These are phyloP conservation scores for Cupressus sempervirens DNA, from an alignment of 75 land plant genomes.

Conservation along the genomic window DNA sequence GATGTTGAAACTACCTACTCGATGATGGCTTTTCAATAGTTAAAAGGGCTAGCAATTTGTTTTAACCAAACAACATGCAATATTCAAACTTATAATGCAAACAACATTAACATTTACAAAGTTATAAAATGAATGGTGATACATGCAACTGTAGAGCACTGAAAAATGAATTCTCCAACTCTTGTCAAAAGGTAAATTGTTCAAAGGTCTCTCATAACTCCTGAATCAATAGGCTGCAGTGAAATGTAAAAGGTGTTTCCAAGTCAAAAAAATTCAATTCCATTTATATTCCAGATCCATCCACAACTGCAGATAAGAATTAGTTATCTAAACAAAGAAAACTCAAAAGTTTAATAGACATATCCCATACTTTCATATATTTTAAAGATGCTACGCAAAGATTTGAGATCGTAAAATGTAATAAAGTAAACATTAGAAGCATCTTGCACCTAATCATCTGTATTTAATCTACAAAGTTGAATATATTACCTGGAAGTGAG, in stretches of 20 bases:
- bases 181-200: neutral
- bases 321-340: neutral
- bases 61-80: neutral
- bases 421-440: neutral
- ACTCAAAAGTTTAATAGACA: neutral
- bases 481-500: constrained; percentile 52
- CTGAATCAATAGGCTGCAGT: neutral
- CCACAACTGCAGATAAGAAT: neutral
- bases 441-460: neutral
- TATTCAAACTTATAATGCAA: neutral
- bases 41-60: neutral
- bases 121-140: neutral
- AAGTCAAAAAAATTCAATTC: neutral
- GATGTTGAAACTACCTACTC: neutral
- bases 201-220: neutral
- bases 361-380: neutral
- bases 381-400: neutral
- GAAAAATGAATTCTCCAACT: neutral
- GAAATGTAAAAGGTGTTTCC: neutral
- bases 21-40: neutral
- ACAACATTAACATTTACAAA: neutral
- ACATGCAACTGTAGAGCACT: neutral
- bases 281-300: neutral
- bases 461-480: neutral
- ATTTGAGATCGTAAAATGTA: neutral